phyloP scores from a whole-genome alignment of 2,329 filamentous ascomycete species.

The Xylariaceae sp. region DNA sequence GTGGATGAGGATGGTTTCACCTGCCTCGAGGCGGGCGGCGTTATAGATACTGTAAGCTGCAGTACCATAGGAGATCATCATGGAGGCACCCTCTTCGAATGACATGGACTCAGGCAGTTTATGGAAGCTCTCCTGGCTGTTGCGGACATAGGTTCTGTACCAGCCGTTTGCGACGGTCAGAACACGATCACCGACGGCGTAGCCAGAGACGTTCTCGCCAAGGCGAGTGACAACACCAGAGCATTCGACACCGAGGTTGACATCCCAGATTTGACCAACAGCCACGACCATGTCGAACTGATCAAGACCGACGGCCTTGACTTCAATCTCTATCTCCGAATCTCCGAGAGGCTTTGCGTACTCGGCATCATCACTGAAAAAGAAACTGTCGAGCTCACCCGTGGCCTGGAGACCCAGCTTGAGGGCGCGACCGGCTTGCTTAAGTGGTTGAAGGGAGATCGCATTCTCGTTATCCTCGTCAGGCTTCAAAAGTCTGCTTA shows the following conservation, averaged over 20 bases:
- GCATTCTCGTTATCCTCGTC: constrained; percentile 22
- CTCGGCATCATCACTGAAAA: constrained; percentile 25
- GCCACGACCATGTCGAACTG: constrained; percentile 28
- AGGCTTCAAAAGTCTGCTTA: constrained; percentile 24
- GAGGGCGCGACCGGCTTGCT: constrained; percentile 23
- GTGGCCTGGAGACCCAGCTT: constrained; percentile 26
- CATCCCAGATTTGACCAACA: constrained; percentile 27
- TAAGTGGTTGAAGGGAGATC: constrained; percentile 24
- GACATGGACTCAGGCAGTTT: constrained; percentile 26
- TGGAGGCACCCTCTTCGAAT: constrained; percentile 26
- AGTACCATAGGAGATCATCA: constrained; percentile 28
- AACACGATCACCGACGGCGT: constrained; percentile 25
- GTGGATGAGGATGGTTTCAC: constrained; percentile 28
- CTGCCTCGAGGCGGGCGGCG: constrained; percentile 24
- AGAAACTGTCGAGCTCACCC: constrained; percentile 28
- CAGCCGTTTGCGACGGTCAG: constrained; percentile 24
- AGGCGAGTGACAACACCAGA: constrained; percentile 25
- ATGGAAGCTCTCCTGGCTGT: constrained; percentile 27
- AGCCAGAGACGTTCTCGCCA: constrained; percentile 24
- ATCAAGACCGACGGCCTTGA: constrained; percentile 27
- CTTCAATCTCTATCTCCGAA: constrained; percentile 26
- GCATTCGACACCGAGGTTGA: constrained; percentile 27
- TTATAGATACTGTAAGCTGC: constrained; percentile 27
- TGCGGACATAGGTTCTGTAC: constrained; percentile 27
- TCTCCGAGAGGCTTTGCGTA: constrained; percentile 22